Percentiles rank a stretch among this genome's conserved stretches.
Evolutionary conservation across 1,139 yeast species (phyloP).

Genomic region (Sugiyamaella neomexicana): DNA sequence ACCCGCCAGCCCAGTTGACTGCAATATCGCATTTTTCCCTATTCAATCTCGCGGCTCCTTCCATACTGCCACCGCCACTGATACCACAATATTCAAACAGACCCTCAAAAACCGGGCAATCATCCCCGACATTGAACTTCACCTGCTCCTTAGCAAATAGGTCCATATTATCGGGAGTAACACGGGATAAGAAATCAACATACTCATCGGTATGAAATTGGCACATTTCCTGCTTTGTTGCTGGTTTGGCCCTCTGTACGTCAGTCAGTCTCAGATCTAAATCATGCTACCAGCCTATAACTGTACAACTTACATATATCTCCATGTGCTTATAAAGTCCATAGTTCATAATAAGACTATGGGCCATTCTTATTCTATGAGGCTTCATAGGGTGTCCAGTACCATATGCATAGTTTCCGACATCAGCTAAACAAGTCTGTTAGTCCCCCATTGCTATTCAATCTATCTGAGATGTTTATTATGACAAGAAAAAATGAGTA

Average conservation of each 20-base stretch:
- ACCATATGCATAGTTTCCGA: conserved; percentile 96
- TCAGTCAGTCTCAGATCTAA: neutral
- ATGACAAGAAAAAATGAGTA: no score
- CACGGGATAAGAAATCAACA: conserved; percentile 88
- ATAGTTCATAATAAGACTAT: conserved; percentile 93
- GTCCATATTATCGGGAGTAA: conserved; percentile 92
- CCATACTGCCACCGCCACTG: conserved; percentile 96
- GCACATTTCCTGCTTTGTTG: conserved; percentile 97
- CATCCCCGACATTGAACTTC: conserved; percentile 95
- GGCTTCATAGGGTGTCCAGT: conserved; percentile 99
- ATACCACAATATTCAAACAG: conserved; percentile 92
- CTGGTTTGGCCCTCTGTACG: conserved; percentile 78
- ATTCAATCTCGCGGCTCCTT: conserved; percentile 91
- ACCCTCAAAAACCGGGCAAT: conserved; percentile 96
- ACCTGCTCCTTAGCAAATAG: conserved; percentile 89
- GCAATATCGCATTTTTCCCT: conserved; percentile 95
- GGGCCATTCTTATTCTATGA: conserved; percentile 98
- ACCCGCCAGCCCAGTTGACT: conserved; percentile 94
- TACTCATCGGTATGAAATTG: conserved; percentile 98
- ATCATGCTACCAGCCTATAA: neutral
- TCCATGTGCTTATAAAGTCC: conserved; percentile 97
- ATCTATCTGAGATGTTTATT: no score
- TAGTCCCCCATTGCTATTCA: conserved; percentile 9
- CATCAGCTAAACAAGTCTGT: conserved; percentile 56
- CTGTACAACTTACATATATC: conserved; percentile 54